A percentile compares a stretch with the other conserved stretches of the same genome.
Evolutionary conservation across 148 eudicot species (phyloP).

Genomic region (Dysphania ambrosioides): DNA sequence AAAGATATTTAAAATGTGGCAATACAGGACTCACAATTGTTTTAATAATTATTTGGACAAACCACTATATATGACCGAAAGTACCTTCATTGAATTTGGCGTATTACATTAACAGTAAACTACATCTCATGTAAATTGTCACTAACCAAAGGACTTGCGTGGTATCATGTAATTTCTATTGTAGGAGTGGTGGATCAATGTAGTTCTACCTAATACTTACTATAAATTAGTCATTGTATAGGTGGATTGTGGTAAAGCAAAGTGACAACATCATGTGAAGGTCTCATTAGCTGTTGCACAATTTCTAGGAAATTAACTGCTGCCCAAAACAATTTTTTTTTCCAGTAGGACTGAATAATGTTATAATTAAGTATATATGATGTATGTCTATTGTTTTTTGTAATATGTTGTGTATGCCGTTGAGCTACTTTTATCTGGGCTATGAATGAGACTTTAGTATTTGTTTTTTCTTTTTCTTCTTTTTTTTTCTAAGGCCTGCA

Average conservation of each 20-base stretch:
- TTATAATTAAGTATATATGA: neutral
- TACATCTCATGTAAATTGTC: neutral
- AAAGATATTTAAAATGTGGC: neutral
- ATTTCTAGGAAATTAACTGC: too few species aligned
- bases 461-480: neutral
- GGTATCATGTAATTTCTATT: neutral
- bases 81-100: neutral
- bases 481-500: neutral
- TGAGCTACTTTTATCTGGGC: neutral
- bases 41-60: neutral
- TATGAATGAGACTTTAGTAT: neutral
- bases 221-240: too few species aligned
- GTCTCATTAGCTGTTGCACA: too few species aligned
- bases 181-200: slow-evolving; percentile 6
- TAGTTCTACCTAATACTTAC: slow-evolving; percentile 25
- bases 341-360: neutral
- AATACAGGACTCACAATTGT: neutral
- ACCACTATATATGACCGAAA: neutral
- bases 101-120: neutral
- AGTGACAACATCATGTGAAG: slow-evolving; percentile 6
- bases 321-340: neutral
- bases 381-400: neutral
- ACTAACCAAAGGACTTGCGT: neutral
- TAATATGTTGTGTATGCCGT: too few species aligned
- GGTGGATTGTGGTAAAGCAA: neutral